Evolutionary conservation across 352 stramenopile species (phyloP), one percentile per base, ranked within the genome.

Genomic region (Globisporangium okanoganense): DNA sequence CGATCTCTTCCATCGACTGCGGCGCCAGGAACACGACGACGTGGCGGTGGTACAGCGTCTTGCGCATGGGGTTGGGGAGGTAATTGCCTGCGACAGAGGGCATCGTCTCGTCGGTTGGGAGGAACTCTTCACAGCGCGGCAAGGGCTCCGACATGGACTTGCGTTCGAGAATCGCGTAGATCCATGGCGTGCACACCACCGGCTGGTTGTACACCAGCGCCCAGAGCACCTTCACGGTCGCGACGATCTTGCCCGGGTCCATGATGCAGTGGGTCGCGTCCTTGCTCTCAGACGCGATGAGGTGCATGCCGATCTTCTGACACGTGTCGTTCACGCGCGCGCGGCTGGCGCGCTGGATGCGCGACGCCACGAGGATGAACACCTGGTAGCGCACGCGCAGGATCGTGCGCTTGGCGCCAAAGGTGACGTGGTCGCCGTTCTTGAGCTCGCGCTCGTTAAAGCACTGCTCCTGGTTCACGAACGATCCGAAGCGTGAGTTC

Each of bases 191-290:
- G 48, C 72, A 87, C 50, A 95, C 87, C 52, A 95, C 82, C 0
- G 82, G 85, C 49, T 94, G 87, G 48, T 87, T 92, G 65, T 88
- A 87, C 56, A 94, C 85, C 16, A 95, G 73, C 10, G 87, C 82
- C 87, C 87, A 95, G 10, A 95, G 73, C 56, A 94, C 79, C 53
- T 95, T 95, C 25, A 92, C 78, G 1, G 87, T 95, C 25, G 83
- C 87, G 31, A 94, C 79, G 62, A 94, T 81, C 38, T 66, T 75
- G 6, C 81, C 87, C n/a, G 80, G 72, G 52, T 95, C 87, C 81
- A 92, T 89, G 61, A 95, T 87, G 58, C 87, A 95, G 54, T 95
- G 85, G 7, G 85, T 95, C 9, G 83, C 83, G 27, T 88, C 67
- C 55, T 82, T 78, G 45, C 66, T 85, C 57, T 88, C 69, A 1